Conservation (phyloP, 805 yeast species). For the Yamadazyma sp. region DNA sequence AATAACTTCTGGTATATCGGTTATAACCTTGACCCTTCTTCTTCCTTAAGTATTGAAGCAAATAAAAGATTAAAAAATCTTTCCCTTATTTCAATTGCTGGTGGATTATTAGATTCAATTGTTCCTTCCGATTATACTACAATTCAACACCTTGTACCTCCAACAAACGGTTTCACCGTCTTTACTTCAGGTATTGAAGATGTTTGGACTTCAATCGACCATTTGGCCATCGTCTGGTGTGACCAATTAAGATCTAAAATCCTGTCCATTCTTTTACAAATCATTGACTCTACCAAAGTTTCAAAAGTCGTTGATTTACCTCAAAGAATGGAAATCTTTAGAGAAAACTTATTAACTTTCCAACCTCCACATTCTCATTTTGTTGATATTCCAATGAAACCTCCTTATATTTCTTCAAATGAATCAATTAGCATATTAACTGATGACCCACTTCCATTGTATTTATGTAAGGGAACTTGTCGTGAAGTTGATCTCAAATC, state of each 20-base stretch:
- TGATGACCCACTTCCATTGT: too few species aligned
- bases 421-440: too few species aligned
- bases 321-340: slow-evolving; percentile 58
- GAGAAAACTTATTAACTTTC: slow-evolving; percentile 14
- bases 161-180: slow-evolving; percentile 73
- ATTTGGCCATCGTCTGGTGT: slow-evolving; percentile 96
- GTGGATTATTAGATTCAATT: slow-evolving; percentile 75
- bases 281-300: slow-evolving; percentile 49
- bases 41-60: slow-evolving; percentile 27
- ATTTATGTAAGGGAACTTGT: too few species aligned
- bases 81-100: slow-evolving; percentile 80
- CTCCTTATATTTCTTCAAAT: too few species aligned
- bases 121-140: slow-evolving; percentile 90
- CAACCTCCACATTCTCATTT: not conserved
- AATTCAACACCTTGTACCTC: slow-evolving; percentile 67
- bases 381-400: slow-evolving; percentile 15
- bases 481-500: too few species aligned
- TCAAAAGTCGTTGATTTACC: slow-evolving; percentile 50
- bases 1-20: slow-evolving; percentile 81
- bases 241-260: slow-evolving; percentile 71
- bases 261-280: slow-evolving; percentile 55
- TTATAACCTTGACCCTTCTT: slow-evolving; percentile 22
- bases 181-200: slow-evolving; percentile 82
- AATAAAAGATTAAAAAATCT: slow-evolving; percentile 50
- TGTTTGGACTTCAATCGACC: slow-evolving; percentile 95